These are phyloP conservation scores for Pichia sporocuriosa DNA, from an alignment of 805 yeast species.

Conservation along the genomic window DNA sequence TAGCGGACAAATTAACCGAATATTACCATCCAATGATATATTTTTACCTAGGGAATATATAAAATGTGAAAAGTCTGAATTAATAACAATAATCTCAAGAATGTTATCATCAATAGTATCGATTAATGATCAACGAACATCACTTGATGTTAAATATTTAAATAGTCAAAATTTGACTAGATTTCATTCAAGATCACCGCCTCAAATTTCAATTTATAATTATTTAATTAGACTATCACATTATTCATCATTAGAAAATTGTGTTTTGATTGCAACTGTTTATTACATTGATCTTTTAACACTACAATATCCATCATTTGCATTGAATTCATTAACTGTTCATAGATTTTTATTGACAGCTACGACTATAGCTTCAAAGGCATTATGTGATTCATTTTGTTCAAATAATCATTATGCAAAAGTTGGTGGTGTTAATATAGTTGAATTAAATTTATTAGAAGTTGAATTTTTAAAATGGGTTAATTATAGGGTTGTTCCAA, in stretches of 20 bases:
- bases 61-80: constrained; percentile 61
- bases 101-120: constrained; percentile 72
- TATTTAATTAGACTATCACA: constrained; percentile 72
- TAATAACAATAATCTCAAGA: constrained; percentile 65
- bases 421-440: constrained; percentile 86
- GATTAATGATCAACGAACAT: constrained; percentile 52
- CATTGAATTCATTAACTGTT: constrained; percentile 84
- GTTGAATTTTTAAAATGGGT: constrained; percentile 79
- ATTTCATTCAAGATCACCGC: constrained; percentile 91
- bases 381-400: constrained; percentile 88
- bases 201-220: constrained; percentile 72
- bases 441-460: constrained; percentile 81
- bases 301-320: constrained; percentile 69
- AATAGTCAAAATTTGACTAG: constrained; percentile 55
- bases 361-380: constrained; percentile 84
- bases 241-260: constrained; percentile 79
- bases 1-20: no score
- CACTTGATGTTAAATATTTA: constrained; percentile 27
- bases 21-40: constrained; percentile 1
- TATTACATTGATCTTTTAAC: constrained; percentile 85
- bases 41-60: constrained; percentile 47
- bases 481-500: constrained; percentile 69
- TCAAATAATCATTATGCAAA: constrained; percentile 91
- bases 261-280: constrained; percentile 74
- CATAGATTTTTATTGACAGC: constrained; percentile 88